Evolutionary conservation across 257 asterid genomes (phyloP), one percentile per base, ranked within the genome.

Genomic region (Marsdenia floribunda): DNA sequence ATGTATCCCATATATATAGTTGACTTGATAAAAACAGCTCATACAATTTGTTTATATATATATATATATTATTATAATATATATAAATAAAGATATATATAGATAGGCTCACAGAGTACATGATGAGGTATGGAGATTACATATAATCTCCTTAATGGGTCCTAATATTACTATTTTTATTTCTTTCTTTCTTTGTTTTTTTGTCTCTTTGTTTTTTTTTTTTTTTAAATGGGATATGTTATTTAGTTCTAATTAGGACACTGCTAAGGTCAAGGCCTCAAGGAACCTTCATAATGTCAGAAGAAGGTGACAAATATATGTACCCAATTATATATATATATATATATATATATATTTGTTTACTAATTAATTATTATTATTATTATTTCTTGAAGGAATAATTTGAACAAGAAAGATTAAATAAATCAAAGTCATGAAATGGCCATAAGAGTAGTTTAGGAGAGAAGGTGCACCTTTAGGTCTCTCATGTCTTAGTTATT

Each of bases 21-120:
- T 91, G 97, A 87, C 94, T 85, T 72, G 80, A 72, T 72, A 76
- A 67, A 83, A 71, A 78, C 93, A 87, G 90, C 90, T 89, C 88
- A 87, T 71, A 68, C 46, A 72, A 47, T 65, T 35, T 57, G 70
- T 59, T 55, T 54, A 44, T 44, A 44, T 44, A 44, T 44, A 44
- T 44, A 4, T 40, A 40, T 40, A 40, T 40, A 40, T 40, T 3
- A 3, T 3, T 40, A 40, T 40, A 40, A 3, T 3, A 3, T 40
- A 40, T 40, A 44, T 6, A 42, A 42, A 44, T 44, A 44, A 8
- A 29, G 33, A 44, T 44, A 42, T 6, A 42, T 9, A 52, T 64
- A 69, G 79, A 75, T 71, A 82, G 70, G 80, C 74, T 80, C 73
- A 66, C 33, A 70, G 55, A 72, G 80, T 80, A 68, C 79, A 86